These are phyloP conservation scores for Geotrichum klebahnii DNA, from an alignment of 1,139 yeast genomes.

Conservation along the genomic window DNA sequence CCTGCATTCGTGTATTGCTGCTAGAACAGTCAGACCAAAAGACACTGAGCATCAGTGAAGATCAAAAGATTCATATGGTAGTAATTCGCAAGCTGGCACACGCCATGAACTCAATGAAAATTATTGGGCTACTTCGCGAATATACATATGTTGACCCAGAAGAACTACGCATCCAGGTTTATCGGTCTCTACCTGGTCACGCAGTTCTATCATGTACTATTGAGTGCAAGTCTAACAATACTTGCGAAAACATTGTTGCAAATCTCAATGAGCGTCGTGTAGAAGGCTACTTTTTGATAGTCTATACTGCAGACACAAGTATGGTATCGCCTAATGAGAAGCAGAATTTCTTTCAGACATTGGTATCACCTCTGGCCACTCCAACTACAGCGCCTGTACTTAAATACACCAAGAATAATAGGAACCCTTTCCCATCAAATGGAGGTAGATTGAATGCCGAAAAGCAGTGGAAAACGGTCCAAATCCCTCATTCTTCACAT, in stretches of 20 bases:
- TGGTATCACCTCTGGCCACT: no score
- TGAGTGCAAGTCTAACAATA: slow-evolving; percentile 1
- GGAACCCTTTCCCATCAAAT: no score
- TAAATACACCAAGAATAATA: background rate
- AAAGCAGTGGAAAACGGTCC: background rate
- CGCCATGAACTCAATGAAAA: background rate
- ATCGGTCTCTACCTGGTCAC: slow-evolving; percentile 6
- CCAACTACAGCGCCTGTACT: background rate
- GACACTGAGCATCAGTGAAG: background rate
- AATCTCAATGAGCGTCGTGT: slow-evolving; percentile 10
- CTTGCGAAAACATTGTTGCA: slow-evolving; percentile 10
- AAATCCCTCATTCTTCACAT: no score
- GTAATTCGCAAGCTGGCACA: slow-evolving; percentile 2
- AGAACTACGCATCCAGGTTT: background rate
- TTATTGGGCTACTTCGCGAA: slow-evolving; percentile 1
- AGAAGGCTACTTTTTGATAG: slow-evolving; percentile 4
- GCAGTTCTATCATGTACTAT: background rate
- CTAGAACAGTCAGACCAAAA: background rate
- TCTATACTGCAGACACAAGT: background rate
- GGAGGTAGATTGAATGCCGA: background rate
- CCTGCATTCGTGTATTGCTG: slow-evolving; percentile 5
- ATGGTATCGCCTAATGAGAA: background rate
- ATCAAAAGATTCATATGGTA: background rate
- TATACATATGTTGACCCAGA: slow-evolving; percentile 8
- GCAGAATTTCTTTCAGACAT: background rate